These are phyloP conservation scores for Skeletonema marinoi DNA, from an alignment of 108 stramenopile genomes.

Conservation along the genomic window DNA sequence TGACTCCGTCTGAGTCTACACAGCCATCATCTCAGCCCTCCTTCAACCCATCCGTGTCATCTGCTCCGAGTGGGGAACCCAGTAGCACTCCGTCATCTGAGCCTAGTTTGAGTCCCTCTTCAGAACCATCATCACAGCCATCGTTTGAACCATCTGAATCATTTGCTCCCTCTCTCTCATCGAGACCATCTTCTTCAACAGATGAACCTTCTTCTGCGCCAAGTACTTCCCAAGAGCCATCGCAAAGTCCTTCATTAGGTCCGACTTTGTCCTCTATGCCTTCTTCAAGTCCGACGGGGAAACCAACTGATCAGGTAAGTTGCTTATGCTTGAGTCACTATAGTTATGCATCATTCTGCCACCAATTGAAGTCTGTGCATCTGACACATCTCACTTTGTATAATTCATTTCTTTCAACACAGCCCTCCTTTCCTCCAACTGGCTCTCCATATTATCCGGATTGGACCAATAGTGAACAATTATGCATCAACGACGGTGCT, in stretches of 20 bases:
- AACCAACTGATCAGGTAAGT: background rate
- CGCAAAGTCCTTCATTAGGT: background rate
- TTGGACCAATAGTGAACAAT: conserved; percentile 20
- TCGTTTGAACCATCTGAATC: background rate
- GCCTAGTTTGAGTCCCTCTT: background rate
- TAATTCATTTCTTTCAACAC: background rate
- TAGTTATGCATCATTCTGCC: background rate
- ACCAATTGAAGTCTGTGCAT: background rate
- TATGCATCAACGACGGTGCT: conserved; percentile 31
- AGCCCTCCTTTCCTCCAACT: conserved; percentile 30
- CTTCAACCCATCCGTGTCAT: background rate
- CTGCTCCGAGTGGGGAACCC: background rate
- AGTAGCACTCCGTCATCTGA: background rate
- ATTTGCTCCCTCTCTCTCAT: background rate
- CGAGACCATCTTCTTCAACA: background rate
- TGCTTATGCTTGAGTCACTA: too few relatives aligned
- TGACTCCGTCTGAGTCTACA: background rate
- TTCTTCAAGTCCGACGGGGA: background rate
- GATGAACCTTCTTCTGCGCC: background rate
- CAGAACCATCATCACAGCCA: background rate
- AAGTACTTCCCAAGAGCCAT: background rate
- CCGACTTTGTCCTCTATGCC: background rate
- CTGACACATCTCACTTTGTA: background rate
- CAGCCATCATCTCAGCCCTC: background rate
- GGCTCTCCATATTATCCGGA: conserved; percentile 35